phyloP scores from a whole-genome alignment of 108 stramenopile species.

The Nitzschia sp. region DNA sequence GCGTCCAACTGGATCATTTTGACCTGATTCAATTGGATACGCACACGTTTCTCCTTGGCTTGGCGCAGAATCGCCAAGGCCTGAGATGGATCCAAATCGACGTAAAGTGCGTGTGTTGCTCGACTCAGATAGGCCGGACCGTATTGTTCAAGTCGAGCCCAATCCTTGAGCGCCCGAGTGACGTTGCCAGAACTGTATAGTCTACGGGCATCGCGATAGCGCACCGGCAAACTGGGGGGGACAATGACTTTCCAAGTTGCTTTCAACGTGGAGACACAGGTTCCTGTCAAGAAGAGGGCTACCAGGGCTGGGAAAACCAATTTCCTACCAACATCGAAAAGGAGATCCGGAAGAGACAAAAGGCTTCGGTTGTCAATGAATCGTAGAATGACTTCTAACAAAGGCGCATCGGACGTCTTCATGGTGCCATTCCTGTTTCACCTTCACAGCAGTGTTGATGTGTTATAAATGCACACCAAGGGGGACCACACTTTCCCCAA shows the following conservation, averaged over 20 bases:
- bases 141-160: conserved; percentile 2
- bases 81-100: conserved; percentile 6
- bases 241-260: background rate
- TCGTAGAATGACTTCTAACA: conserved; percentile 1
- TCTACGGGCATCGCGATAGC: background rate
- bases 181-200: background rate
- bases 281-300: background rate
- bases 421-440: background rate
- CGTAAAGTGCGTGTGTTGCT: conserved; percentile 13
- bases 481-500: too few species aligned
- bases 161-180: conserved; percentile 6
- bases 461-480: too few species aligned
- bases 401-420: conserved; percentile 8
- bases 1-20: conserved; percentile 18
- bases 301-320: background rate
- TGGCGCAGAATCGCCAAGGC: background rate
- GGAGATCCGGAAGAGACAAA: background rate
- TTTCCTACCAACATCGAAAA: background rate
- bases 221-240: background rate
- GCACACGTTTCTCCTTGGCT: conserved; percentile 10
- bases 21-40: conserved; percentile 6
- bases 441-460: too few species aligned
- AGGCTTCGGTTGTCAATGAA: conserved; percentile 2
- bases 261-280: background rate
- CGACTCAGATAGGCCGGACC: conserved; percentile 22